Base-by-base conservation (phyloP, 352 stramenopile genomes). In the Globisporangium emineosum region DNA sequence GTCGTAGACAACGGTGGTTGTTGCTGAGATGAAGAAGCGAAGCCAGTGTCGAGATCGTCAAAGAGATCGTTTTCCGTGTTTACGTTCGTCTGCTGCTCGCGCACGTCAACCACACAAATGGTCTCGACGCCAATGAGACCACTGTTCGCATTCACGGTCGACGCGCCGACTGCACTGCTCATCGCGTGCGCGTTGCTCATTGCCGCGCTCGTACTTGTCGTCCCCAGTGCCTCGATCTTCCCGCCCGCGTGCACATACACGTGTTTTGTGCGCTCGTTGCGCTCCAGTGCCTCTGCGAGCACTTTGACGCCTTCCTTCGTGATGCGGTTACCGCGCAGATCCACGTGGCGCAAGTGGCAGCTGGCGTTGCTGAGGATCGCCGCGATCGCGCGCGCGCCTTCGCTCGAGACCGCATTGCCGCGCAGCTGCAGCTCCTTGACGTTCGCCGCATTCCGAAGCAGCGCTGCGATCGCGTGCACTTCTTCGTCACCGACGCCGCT, bases 181-280 rank as follows among this genome's bases (percentile, higher is more conserved):
- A 71, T 78, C 21, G 69, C 79, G 52, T 89, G 81, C 7, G 75
- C 76, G 54, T 86, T 88, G 15, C 69, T 50, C 35, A 74, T 73
- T 3, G 72, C 71, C n/a, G 69, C 40, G n/a, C 72, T 65, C 12
- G 67, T 37, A 21, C 65, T 75, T 12, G 78, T 90, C 9, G 89
- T 93, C 2, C 93, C 94, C 2, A 98, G 74, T 2, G 94, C 94
- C 73, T 98, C 96, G 47, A 98, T 98, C 77, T 98, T 98, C 13
- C 93, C 94, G 19, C 91, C 93, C 2, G 93, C 91, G 62, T 99
- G 96, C 6, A 99, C 94, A 70, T 98, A 98, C 49, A 99, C 95
- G 73, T 99, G 96, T 49, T 96, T 91, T 32, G 97, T 90, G 47
- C 91, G 83, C 60, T 95, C 87, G 59, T 93, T 96, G 29, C 94